These are phyloP conservation scores for Clarireedia hainanense DNA, from an alignment of 2,329 filamentous ascomycete genomes.

Conservation along the genomic window DNA sequence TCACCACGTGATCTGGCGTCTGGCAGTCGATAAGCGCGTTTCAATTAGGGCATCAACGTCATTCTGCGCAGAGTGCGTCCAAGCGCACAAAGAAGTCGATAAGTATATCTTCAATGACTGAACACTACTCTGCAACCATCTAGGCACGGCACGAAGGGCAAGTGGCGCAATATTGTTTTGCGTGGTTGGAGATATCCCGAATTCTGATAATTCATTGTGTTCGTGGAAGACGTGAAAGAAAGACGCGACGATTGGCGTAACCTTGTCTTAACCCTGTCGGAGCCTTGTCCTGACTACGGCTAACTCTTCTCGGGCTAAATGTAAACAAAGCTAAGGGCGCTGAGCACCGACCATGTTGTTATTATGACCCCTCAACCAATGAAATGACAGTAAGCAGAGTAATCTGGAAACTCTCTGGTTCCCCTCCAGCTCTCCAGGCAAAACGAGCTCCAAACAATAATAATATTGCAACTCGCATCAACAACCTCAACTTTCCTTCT, in stretches of 20 bases:
- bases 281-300: not conserved
- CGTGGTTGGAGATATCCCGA: not conserved
- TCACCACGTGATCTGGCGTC: conserved; percentile 6
- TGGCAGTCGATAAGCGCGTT: not conserved
- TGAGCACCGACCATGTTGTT: not conserved
- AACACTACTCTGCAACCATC: no score
- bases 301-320: not conserved
- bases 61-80: not conserved
- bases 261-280: not conserved
- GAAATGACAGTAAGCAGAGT: not conserved
- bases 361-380: not conserved
- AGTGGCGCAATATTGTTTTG: not conserved
- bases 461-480: conserved; percentile 3
- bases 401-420: not conserved
- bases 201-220: not conserved
- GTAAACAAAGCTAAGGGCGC: conserved; percentile 4
- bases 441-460: not conserved
- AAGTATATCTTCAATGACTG: no score
- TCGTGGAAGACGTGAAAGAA: conserved; percentile 1
- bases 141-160: not conserved
- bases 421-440: conserved; percentile 1
- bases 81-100: not conserved
- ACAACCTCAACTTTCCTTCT: conserved; percentile 13
- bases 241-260: not conserved
- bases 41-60: not conserved